Conservation (phyloP, 208 protist species). For the Trichomonas tenax region DNA sequence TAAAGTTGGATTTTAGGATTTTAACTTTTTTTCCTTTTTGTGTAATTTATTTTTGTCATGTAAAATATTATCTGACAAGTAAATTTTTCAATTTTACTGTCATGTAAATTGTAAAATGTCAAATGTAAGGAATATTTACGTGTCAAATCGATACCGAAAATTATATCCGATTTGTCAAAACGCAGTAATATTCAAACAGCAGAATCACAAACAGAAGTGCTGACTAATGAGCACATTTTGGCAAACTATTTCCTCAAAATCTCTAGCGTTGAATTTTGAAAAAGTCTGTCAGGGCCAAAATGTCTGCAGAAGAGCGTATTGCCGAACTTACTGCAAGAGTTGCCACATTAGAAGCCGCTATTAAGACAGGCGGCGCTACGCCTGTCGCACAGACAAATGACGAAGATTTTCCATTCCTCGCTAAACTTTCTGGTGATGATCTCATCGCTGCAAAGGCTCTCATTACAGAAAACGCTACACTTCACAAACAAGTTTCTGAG, state of each 20-base stretch:
- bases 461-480: neutral
- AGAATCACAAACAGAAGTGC: no score
- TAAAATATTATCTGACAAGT: no score
- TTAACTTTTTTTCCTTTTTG: no score
- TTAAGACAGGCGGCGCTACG: neutral
- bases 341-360: neutral
- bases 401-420: neutral
- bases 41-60: no score
- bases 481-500: neutral
- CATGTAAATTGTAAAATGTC: no score
- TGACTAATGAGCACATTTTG: neutral
- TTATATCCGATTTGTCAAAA: no score
- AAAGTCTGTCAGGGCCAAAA: neutral
- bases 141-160: no score
- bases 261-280: neutral
- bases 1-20: no score
- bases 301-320: neutral
- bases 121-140: no score
- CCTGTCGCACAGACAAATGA: neutral
- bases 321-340: neutral
- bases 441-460: neutral
- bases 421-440: neutral
- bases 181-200: no score
- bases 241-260: neutral
- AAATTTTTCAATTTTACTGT: no score